Conservation (phyloP, 2,329 filamentous ascomycete species). For the Bretziella fagacearum region DNA sequence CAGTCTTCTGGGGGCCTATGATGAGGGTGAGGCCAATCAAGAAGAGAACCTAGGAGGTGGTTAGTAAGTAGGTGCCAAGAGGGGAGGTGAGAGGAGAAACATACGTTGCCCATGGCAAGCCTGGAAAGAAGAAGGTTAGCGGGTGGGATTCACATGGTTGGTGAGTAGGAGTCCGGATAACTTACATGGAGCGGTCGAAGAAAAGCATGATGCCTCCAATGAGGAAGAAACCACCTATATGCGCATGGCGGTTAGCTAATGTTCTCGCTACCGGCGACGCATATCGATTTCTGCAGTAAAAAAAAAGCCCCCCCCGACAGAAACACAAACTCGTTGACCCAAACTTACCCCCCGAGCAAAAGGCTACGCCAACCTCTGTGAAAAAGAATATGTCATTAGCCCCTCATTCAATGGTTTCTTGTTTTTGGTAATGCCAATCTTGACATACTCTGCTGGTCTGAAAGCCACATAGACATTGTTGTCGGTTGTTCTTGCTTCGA, state of each 20-base stretch:
- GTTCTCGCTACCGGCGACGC: too few relatives aligned
- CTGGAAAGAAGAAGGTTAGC: constrained; percentile 26
- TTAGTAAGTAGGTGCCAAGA: constrained; percentile 14
- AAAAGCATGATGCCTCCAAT: constrained; percentile 89
- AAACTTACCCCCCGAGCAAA: constrained; percentile 94
- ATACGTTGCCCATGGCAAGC: constrained; percentile 94
- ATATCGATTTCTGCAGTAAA: too few relatives aligned
- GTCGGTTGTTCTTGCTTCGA: not conserved
- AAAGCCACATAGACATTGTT: constrained; percentile 80
- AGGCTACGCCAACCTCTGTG: constrained; percentile 86
- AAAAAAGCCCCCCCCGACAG: too few relatives aligned
- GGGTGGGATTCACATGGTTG: constrained; percentile 1
- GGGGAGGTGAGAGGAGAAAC: constrained; percentile 18
- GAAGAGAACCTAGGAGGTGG: constrained; percentile 67
- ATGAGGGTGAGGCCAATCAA: constrained; percentile 91
- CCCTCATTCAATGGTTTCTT: too few relatives aligned
- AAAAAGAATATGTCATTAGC: too few relatives aligned
- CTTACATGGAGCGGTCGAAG: constrained; percentile 90
- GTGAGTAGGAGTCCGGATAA: constrained; percentile 16
- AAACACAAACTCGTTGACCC: too few relatives aligned
- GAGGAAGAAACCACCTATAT: constrained; percentile 76
- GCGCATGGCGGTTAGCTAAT: too few relatives aligned
- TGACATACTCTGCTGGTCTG: constrained; percentile 71
- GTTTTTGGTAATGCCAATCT: not conserved
- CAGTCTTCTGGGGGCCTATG: constrained; percentile 79